These are phyloP conservation scores for Pyrenophora tritici-repentis DNA, from an alignment of 2,329 filamentous ascomycete genomes.

Conservation along the genomic window DNA sequence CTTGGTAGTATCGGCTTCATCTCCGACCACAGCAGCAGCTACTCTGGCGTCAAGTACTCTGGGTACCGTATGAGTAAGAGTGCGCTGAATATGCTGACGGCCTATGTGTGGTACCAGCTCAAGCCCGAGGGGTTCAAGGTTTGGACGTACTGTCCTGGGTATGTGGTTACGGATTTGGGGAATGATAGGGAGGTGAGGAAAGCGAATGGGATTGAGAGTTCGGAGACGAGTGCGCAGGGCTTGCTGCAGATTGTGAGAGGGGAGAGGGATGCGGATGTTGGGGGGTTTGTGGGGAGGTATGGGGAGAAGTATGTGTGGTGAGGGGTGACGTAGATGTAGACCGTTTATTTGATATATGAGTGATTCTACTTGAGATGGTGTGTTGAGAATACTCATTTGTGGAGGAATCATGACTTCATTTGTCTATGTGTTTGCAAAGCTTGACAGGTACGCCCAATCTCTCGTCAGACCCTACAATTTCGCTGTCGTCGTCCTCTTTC, in stretches of 20 bases:
- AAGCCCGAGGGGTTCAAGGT: conserved; percentile 32
- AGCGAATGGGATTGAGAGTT: conserved; percentile 25
- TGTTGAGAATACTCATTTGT: too few species aligned
- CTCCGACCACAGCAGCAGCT: conserved; percentile 12
- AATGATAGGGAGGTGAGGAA: conserved; percentile 25
- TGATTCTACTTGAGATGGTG: too few species aligned
- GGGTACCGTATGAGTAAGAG: conserved; percentile 46
- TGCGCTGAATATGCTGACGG: conserved; percentile 45
- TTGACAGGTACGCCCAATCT: too few species aligned
- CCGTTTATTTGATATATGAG: too few species aligned
- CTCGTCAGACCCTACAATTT: conserved; percentile 15
- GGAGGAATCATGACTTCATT: too few species aligned
- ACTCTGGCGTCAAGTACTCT: conserved; percentile 10
- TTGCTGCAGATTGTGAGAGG: conserved; percentile 40
- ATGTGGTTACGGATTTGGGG: conserved; percentile 34
- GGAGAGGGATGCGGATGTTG: conserved; percentile 36
- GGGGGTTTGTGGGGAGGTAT: conserved; percentile 30
- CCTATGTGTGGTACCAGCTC: conserved; percentile 48
- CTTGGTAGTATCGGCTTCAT: conserved; percentile 40
- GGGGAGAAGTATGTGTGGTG: conserved; percentile 29
- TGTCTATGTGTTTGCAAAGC: too few species aligned
- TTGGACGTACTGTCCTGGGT: conserved; percentile 41
- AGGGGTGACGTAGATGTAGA: too few species aligned
- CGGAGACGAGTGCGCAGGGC: conserved; percentile 40
- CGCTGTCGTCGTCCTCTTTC: conserved; percentile 6